Conservation (phyloP, 768 basidiomycete species). For the Macrolepiota fuliginosa region DNA sequence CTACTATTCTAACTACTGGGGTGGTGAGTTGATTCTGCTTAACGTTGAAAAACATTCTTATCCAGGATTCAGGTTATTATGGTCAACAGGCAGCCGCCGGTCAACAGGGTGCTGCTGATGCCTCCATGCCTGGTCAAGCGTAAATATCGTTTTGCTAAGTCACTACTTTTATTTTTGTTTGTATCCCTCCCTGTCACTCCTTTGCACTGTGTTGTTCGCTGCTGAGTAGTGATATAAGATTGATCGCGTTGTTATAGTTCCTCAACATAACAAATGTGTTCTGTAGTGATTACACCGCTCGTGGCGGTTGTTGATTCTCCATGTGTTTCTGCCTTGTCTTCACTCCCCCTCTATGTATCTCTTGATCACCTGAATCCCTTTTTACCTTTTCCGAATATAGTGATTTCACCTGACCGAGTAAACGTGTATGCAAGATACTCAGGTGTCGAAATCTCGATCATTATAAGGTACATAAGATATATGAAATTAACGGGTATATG, state of each 20-base stretch:
- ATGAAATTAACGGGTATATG: constrained; percentile 31
- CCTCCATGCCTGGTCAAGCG: constrained; percentile 50
- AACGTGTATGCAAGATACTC: background rate
- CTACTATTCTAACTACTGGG: constrained; percentile 84
- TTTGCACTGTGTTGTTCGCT: constrained; percentile 26
- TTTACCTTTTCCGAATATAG: constrained; percentile 17
- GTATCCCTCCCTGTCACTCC: constrained; percentile 21
- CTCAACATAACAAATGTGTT: constrained; percentile 22
- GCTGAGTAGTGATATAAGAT: constrained; percentile 10
- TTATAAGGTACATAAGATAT: constrained; percentile 21
- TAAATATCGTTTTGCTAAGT: constrained; percentile 22
- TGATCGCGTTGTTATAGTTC: constrained; percentile 15
- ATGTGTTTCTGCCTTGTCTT: constrained; percentile 21
- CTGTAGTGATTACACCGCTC: constrained; percentile 1
- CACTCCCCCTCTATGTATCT: constrained; percentile 17
- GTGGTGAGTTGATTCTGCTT: constrained; percentile 48
- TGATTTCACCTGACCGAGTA: background rate
- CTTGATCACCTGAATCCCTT: constrained; percentile 16
- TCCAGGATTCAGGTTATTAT: constrained; percentile 63
- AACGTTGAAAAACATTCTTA: constrained; percentile 2
- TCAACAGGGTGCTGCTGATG: constrained; percentile 58
- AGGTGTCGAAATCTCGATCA: constrained; percentile 4
- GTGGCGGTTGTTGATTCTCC: constrained; percentile 13
- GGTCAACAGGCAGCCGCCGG: constrained; percentile 62
- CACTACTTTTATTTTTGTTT: constrained; percentile 19